Percentiles rank a stretch among this genome's conserved stretches.
Evolutionary conservation across 2,329 filamentous ascomycete genomes (phyloP).

Genomic region (Xylariaceae sp.): DNA sequence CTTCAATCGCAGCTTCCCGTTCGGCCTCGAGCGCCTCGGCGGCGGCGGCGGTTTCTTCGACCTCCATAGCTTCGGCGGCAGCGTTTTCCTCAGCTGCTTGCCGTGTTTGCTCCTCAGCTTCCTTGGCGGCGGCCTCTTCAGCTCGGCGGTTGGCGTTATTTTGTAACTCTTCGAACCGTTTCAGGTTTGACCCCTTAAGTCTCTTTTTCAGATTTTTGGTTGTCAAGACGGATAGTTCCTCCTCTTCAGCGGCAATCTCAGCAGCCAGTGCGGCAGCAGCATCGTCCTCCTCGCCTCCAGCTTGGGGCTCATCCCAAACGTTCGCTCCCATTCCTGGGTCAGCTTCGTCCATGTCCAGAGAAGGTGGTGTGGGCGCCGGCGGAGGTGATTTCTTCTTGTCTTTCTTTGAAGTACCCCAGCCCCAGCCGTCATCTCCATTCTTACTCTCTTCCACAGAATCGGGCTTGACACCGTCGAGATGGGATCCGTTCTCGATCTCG

Average conservation of each 20-base stretch:
- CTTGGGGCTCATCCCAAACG: slow-evolving; percentile 39
- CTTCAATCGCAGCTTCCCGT: slow-evolving; percentile 25
- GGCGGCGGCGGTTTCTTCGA: slow-evolving; percentile 41
- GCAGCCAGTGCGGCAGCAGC: slow-evolving; percentile 39
- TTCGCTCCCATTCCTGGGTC: slow-evolving; percentile 44
- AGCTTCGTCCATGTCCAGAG: slow-evolving; percentile 49
- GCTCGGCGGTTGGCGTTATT: slow-evolving; percentile 43
- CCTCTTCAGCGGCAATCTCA: slow-evolving; percentile 51
- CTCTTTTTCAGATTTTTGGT: slow-evolving; percentile 41
- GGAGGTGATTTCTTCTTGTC: slow-evolving; percentile 55
- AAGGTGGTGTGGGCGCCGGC: slow-evolving; percentile 56
- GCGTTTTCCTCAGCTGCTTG: slow-evolving; percentile 32
- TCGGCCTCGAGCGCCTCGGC: slow-evolving; percentile 37
- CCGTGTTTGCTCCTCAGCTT: slow-evolving; percentile 47
- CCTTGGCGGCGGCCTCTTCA: slow-evolving; percentile 45
- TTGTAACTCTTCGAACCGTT: slow-evolving; percentile 45
- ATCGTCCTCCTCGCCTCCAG: slow-evolving; percentile 48
- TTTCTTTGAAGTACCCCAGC: slow-evolving; percentile 48
- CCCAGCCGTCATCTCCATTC: slow-evolving; percentile 53
- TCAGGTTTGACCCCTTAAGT: slow-evolving; percentile 40
- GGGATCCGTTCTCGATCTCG: no score
- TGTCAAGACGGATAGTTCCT: slow-evolving; percentile 43
- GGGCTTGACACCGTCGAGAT: no score
- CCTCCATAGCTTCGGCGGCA: slow-evolving; percentile 20
- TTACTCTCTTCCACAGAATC: no score